Percentiles rank a stretch among this genome's conserved stretches.
Conservation (phyloP, 73 alveolate genomes). For the Effrenium voratum region DNA sequence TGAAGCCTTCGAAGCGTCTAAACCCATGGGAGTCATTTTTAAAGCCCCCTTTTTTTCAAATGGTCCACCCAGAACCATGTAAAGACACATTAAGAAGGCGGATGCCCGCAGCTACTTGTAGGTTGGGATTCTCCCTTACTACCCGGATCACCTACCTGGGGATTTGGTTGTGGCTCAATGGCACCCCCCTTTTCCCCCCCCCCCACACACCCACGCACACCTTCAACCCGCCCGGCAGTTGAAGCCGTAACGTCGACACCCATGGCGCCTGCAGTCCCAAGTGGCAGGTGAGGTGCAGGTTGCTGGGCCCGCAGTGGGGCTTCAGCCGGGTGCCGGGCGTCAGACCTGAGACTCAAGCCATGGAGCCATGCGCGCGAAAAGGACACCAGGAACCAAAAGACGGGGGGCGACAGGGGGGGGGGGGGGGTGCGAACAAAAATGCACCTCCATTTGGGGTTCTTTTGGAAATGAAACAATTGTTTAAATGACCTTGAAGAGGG, state of each 20-base stretch:
- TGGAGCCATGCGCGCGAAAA: no score
- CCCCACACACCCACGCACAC: not conserved
- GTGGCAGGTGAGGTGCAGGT: constrained; percentile 70
- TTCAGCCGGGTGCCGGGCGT: constrained; percentile 50
- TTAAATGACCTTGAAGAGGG: no score
- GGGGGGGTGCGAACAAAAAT: no score
- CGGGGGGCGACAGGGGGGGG: no score
- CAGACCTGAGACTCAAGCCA: constrained; percentile 5
- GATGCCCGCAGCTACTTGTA: not conserved
- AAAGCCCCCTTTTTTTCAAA: no score
- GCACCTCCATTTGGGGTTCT: no score
- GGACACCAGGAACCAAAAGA: no score
- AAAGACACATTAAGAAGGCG: not conserved
- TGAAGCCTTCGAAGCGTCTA: no score
- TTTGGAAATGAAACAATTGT: no score
- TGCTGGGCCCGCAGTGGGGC: constrained; percentile 77
- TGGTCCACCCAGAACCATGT: not conserved
- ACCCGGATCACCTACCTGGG: not conserved
- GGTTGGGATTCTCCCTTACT: not conserved
- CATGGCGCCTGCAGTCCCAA: constrained; percentile 27
- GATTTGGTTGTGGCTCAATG: not conserved
- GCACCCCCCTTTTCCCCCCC: not conserved
- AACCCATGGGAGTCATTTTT: no score
- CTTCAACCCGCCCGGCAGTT: not conserved
- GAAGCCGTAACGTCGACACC: not conserved